phyloP scores from a whole-genome alignment of 1,284 basidiomycete genomes.

The Rhodotorula sp. region DNA sequence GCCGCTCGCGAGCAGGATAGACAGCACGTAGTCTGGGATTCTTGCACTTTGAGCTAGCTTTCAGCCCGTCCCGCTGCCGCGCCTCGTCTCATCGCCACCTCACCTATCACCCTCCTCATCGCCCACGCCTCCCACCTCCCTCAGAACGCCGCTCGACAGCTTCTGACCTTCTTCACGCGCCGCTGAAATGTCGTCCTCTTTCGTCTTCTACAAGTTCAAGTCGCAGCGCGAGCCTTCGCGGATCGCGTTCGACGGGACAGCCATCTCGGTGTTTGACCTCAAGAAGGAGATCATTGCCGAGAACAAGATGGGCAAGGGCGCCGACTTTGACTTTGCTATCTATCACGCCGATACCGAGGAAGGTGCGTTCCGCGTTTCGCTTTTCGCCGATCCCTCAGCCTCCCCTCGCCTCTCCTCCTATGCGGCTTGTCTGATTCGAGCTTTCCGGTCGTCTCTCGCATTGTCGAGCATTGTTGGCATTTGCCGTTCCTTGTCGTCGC shows the following conservation, averaged over 20 bases:
- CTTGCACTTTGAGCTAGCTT: neutral
- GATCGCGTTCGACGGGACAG: constrained; percentile 96
- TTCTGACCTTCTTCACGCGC: too few relatives aligned
- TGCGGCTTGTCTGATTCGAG: neutral
- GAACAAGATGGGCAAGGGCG: constrained; percentile 87
- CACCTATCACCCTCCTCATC: neutral
- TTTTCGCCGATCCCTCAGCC: neutral
- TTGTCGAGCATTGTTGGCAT: too few relatives aligned
- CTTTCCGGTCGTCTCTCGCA: neutral
- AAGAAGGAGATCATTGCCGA: constrained; percentile 97
- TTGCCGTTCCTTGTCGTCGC: neutral
- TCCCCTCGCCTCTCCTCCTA: neutral
- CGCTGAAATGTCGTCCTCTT: constrained; percentile 17
- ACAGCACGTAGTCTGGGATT: neutral
- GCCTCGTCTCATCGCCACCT: neutral
- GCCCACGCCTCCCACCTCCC: neutral
- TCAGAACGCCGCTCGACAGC: too few relatives aligned
- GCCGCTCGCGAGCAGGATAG: neutral
- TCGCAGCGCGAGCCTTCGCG: constrained; percentile 91
- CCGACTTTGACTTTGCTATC: constrained; percentile 92
- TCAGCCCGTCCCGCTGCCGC: neutral
- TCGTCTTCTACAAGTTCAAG: constrained; percentile 96
- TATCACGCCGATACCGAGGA: constrained; percentile 75
- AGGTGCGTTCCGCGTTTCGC: constrained; percentile 57
- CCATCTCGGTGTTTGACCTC: constrained; percentile 97